phyloP scores from a whole-genome alignment of 1,284 basidiomycete species.

The Microbotryum scabiosae region DNA sequence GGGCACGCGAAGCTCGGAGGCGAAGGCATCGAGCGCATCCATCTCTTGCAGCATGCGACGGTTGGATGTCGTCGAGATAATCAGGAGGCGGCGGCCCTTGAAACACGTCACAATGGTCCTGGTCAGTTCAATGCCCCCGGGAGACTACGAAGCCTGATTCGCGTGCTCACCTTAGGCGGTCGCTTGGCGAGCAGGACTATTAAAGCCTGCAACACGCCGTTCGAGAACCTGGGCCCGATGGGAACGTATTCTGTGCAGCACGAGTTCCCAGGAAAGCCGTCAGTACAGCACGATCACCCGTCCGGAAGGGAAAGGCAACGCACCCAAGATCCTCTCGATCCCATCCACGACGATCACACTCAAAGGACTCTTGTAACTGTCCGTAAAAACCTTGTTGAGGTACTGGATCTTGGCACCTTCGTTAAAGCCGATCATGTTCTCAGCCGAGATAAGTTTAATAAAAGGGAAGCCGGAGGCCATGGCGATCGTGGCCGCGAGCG shows the following conservation, averaged over 20 bases:
- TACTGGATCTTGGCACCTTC: slow-evolving; percentile 86
- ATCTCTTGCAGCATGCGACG: slow-evolving; percentile 80
- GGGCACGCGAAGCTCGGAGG: slow-evolving; percentile 77
- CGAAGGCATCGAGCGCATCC: slow-evolving; percentile 79
- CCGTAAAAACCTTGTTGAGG: slow-evolving; percentile 87
- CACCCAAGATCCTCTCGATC: slow-evolving; percentile 78
- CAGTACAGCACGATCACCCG: neutral
- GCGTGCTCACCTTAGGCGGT: slow-evolving; percentile 70
- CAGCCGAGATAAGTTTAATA: slow-evolving; percentile 94
- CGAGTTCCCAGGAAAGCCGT: neutral
- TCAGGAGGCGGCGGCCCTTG: slow-evolving; percentile 78
- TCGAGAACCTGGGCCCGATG: slow-evolving; percentile 92
- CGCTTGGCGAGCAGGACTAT: slow-evolving; percentile 80
- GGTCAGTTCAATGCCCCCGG: neutral
- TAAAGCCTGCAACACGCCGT: slow-evolving; percentile 82
- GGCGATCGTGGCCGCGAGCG: slow-evolving; percentile 89
- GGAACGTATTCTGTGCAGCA: slow-evolving; percentile 78
- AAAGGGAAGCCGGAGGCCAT: slow-evolving; percentile 90
- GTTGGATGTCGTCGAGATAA: slow-evolving; percentile 87
- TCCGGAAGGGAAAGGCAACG: slow-evolving; percentile 31
- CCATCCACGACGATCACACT: slow-evolving; percentile 97
- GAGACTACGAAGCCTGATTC: neutral
- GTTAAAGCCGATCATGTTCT: slow-evolving; percentile 91
- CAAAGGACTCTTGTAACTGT: slow-evolving; percentile 94
- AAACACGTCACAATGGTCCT: neutral